Percentiles rank a stretch among this genome's conserved stretches.
Conservation (phyloP, 164 flowering plant species). For the Euptelea pleiosperma region DNA sequence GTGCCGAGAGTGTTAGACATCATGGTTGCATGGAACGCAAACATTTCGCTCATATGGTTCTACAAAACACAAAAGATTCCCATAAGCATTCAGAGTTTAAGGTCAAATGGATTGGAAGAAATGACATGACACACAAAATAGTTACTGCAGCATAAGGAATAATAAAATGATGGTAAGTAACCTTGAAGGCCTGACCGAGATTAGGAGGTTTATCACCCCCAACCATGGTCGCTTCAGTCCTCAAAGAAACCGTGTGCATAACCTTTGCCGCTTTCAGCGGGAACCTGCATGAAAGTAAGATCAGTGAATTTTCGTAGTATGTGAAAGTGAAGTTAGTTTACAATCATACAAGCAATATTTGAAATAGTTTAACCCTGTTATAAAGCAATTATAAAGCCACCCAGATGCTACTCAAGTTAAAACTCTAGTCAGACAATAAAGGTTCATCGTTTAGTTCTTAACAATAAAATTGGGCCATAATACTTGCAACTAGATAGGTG, state of each 20-base stretch:
- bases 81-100: conserved; percentile 16
- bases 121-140: not conserved
- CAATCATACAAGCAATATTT: not conserved
- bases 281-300: conserved; percentile 47
- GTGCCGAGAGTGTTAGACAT: conserved; percentile 97
- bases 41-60: conserved; percentile 99
- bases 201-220: conserved; percentile 57
- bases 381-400: not conserved
- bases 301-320: not conserved
- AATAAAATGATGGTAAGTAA: conserved; percentile 11
- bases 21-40: conserved; percentile 97
- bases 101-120: not conserved
- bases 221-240: conserved; percentile 82
- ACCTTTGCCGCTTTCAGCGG: conserved; percentile 96
- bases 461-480: not conserved
- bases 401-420: not conserved
- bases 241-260: conserved; percentile 87
- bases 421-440: not conserved
- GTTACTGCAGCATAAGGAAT: not conserved
- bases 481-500: too few relatives aligned
- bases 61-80: conserved; percentile 31
- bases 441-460: not conserved
- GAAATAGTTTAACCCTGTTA: not conserved
- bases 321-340: not conserved
- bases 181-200: conserved; percentile 91